Evolutionary conservation across 2,329 filamentous ascomycete genomes (phyloP).

Genomic region (Fusarium sp.): DNA sequence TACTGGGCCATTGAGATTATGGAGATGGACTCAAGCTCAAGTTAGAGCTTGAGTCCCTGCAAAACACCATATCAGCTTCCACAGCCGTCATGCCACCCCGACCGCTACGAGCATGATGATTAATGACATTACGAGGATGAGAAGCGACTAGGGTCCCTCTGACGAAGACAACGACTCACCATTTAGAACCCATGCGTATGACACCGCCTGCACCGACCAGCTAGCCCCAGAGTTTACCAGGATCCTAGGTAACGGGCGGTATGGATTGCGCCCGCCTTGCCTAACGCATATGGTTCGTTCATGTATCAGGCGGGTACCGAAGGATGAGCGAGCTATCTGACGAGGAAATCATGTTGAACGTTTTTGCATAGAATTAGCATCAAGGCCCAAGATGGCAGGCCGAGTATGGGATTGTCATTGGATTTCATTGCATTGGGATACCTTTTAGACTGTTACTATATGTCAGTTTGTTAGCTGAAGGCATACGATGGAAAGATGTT

Average conservation of each 20-base stretch:
- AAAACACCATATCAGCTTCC: constrained; percentile 29
- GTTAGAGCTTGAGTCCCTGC: constrained; percentile 35
- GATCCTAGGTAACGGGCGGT: constrained; percentile 22
- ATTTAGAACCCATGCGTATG: constrained; percentile 36
- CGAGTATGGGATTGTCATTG: constrained; percentile 30
- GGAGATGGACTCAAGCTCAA: constrained; percentile 57
- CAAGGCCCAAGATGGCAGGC: constrained; percentile 26
- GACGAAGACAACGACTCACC: constrained; percentile 45
- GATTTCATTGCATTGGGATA: constrained; percentile 44
- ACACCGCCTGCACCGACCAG: constrained; percentile 37
- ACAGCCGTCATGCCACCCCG: constrained; percentile 30
- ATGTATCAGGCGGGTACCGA: constrained; percentile 14
- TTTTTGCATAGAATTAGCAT: constrained; percentile 43
- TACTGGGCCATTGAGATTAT: constrained; percentile 63
- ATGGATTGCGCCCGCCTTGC: constrained; percentile 22
- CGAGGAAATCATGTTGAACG: constrained; percentile 40
- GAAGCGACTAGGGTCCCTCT: constrained; percentile 41
- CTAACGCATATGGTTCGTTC: constrained; percentile 15
- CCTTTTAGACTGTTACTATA: constrained; percentile 48
- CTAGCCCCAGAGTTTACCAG: constrained; percentile 26
- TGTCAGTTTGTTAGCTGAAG: constrained; percentile 36
- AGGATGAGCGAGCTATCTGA: constrained; percentile 34
- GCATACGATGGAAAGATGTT: constrained; percentile 27
- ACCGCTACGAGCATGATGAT: constrained; percentile 40
- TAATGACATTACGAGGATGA: constrained; percentile 43